Evolutionary conservation across 345 rosid genomes (phyloP).

Genomic region (Psidium guajava): DNA sequence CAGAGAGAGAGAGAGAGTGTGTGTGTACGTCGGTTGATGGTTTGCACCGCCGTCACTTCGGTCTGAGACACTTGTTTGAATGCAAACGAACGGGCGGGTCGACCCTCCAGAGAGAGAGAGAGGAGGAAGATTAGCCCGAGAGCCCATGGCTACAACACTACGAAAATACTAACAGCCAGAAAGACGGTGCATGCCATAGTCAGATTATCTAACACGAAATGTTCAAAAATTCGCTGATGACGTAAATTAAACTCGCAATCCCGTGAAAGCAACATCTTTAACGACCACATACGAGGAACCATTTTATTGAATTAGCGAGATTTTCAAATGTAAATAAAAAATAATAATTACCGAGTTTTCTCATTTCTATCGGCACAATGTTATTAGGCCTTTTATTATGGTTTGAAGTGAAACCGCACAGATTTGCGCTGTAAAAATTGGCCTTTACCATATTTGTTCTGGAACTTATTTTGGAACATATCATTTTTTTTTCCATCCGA

Average conservation of each 20-base stretch:
- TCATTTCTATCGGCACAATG: no score
- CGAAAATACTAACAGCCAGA: background rate
- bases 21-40: background rate
- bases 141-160: no score
- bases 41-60: background rate
- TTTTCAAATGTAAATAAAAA: background rate
- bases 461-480: no score
- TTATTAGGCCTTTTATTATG: no score
- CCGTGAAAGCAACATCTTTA: background rate
- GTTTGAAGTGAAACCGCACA: no score
- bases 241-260: background rate
- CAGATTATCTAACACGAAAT: background rate
- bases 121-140: background rate
- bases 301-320: background rate
- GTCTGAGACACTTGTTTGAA: background rate
- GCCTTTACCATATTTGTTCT: no score
- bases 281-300: rapidly evolving
- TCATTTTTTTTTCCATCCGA: no score
- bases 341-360: no score
- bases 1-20: background rate
- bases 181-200: background rate
- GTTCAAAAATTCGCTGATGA: background rate
- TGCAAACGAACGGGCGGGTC: background rate
- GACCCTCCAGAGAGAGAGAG: background rate
- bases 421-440: no score